Conservation (phyloP, 2,329 filamentous ascomycete genomes). For the Aspergillus sp. region DNA sequence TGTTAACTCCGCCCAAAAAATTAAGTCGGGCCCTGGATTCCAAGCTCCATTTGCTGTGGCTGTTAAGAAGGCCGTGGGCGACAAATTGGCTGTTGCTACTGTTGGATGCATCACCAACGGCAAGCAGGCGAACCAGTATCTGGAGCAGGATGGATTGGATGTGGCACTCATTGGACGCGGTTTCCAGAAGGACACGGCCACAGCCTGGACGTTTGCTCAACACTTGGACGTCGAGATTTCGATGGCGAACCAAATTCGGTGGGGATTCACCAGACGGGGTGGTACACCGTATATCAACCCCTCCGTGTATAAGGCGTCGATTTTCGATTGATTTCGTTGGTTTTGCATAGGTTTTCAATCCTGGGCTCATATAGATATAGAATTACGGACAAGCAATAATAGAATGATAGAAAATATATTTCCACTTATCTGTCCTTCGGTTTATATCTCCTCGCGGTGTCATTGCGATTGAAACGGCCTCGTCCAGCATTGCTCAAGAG, state of each 20-base stretch:
- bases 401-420: too few relatives aligned
- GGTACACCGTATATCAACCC: slow-evolving; percentile 14
- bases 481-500: too few relatives aligned
- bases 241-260: slow-evolving; percentile 64
- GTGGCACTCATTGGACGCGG: slow-evolving; percentile 63
- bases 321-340: slow-evolving; percentile 9
- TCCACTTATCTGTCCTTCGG: too few relatives aligned
- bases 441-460: too few relatives aligned
- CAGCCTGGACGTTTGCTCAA: slow-evolving; percentile 64
- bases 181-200: slow-evolving; percentile 74
- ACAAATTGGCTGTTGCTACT: slow-evolving; percentile 59
- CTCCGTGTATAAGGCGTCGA: slow-evolving; percentile 11
- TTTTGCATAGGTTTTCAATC: slow-evolving; percentile 1
- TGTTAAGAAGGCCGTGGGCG: slow-evolving; percentile 65
- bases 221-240: slow-evolving; percentile 62
- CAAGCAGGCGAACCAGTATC: slow-evolving; percentile 57
- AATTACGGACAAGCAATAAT: too few relatives aligned
- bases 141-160: slow-evolving; percentile 51
- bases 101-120: slow-evolving; percentile 68
- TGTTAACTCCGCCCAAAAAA: slow-evolving; percentile 47
- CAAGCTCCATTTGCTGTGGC: slow-evolving; percentile 65
- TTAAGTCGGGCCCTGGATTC: slow-evolving; percentile 52
- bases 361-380: neutral
- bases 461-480: too few relatives aligned
- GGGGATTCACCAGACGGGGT: slow-evolving; percentile 40